Evolutionary conservation across 805 yeast species (phyloP).

Genomic region (Metschnikowia cerradonensis): DNA sequence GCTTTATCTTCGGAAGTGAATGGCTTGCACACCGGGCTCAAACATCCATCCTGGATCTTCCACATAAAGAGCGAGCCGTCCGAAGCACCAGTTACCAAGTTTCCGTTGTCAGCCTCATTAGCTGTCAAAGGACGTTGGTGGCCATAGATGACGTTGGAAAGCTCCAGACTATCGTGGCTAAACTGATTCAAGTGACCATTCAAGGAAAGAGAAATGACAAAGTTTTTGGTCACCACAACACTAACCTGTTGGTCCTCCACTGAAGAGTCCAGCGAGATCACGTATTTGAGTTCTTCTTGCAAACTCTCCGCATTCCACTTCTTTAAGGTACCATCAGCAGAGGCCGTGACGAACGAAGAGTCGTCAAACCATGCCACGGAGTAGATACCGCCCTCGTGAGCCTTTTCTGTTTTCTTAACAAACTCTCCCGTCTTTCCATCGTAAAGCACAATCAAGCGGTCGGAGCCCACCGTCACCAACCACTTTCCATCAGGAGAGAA

Average conservation of each 20-base stretch:
- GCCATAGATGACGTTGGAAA: constrained; percentile 52
- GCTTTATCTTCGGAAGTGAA: constrained; percentile 28
- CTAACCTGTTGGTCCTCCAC: constrained; percentile 77
- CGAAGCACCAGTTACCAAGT: constrained; percentile 63
- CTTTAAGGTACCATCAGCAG: constrained; percentile 78
- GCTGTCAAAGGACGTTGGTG: constrained; percentile 83
- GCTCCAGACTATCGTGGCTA: constrained; percentile 27
- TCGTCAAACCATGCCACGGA: constrained; percentile 66
- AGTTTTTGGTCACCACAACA: constrained; percentile 59
- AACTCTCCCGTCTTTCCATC: constrained; percentile 87
- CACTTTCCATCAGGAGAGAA: constrained; percentile 78
- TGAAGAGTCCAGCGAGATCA: constrained; percentile 20
- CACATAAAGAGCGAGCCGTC: constrained; percentile 75
- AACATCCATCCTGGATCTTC: constrained; percentile 30
- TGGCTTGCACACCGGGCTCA: constrained; percentile 29
- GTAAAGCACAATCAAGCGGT: constrained; percentile 69
- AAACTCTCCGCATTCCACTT: constrained; percentile 49
- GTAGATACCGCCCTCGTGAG: constrained; percentile 79
- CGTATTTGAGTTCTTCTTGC: constrained; percentile 48
- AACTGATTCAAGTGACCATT: constrained; percentile 71
- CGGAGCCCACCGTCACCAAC: constrained; percentile 81
- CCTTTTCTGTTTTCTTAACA: constrained; percentile 45
- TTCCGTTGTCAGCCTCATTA: constrained; percentile 26
- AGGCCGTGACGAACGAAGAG: constrained; percentile 66
- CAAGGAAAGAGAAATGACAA: constrained; percentile 61